Evolutionary conservation across 345 rosid species (phyloP), one percentile per base, ranked within the genome.

Genomic region (Excoecaria cochinchinensis): DNA sequence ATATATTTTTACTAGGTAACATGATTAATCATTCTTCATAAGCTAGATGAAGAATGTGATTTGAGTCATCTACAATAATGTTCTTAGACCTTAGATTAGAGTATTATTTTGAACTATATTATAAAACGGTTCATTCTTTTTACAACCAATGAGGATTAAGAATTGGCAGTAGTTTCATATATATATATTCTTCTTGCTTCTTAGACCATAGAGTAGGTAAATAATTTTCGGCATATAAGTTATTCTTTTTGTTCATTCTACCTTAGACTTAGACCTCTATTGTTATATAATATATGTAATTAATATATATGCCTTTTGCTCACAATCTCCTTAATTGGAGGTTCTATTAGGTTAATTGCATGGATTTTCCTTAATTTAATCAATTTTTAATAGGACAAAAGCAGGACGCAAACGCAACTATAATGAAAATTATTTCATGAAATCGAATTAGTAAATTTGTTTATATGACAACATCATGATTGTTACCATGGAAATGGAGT

Each of bases 61-160:
- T 22, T 64, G 13, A 22, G 36, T 22, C 53, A n/a, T 42, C 36
- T 14, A 22, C 15, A 24, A 12, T 31, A 16, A 38, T 51, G 53
- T 51, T 76, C 25, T 21, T 61, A 76, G 74, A 22, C 68, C 38
- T 16, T 51, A 70, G 71, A 62, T 53, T 71, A 64, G 75, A 55
- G 16, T 15, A 52, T 6, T 25, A 17, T 65, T 42, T 65, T 21
- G 21, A 5, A 24, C 5, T 67, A 24, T 48, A 48, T 25, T 22
- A 22, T 25, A 68, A 44, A 3, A 71, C 16, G 77, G 58, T 73
- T 79, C 79, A 75, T 78, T 82, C 55, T 61, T 51, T 21, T 8
- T 36, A 11, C 31, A 31, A 31, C 31, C 31, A 31, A 2, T 31
- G 31, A 31, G 31, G 31, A 31, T 31, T 31, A 16, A 71, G 21